These are phyloP conservation scores for Trametes coccinea DNA, from an alignment of 768 basidiomycete genomes.

Conservation along the genomic window DNA sequence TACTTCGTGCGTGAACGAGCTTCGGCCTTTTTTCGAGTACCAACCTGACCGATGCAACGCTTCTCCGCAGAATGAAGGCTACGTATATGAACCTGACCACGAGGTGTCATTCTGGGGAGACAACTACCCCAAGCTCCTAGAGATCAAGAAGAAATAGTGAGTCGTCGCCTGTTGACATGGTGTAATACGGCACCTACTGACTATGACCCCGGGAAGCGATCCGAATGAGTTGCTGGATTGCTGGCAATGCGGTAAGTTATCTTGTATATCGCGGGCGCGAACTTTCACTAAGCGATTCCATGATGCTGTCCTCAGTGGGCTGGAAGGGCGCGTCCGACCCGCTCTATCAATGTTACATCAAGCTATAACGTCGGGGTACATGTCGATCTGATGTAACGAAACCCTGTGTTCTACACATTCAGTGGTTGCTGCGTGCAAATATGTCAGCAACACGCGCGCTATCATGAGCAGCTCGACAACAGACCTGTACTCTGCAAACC, in stretches of 20 bases:
- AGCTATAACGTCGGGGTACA: neutral
- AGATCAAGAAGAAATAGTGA: constrained; percentile 38
- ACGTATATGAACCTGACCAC: constrained; percentile 37
- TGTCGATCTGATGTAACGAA: no score
- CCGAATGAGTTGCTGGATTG: constrained; percentile 4
- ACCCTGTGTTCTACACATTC: no score
- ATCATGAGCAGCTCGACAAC: no score
- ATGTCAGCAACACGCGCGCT: no score
- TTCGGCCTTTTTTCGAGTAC: no score
- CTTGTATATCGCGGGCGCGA: no score
- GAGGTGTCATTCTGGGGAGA: constrained; percentile 36
- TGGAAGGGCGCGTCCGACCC: constrained; percentile 28
- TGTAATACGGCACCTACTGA: neutral
- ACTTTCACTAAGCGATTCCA: no score
- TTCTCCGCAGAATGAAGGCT: constrained; percentile 34
- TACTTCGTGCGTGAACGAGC: constrained; percentile 31
- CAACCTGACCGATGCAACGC: neutral
- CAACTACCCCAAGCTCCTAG: constrained; percentile 34
- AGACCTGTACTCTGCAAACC: no score
- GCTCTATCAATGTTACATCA: constrained; percentile 2
- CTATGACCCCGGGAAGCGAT: neutral
- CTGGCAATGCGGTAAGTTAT: constrained; percentile 5
- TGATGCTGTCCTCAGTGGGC: constrained; percentile 23
- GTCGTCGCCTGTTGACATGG: constrained; percentile 6
- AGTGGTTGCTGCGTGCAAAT: no score